Evolutionary conservation across 768 basidiomycete species (phyloP), one percentile per base, ranked within the genome.

Genomic region (Trametopsis cervina): DNA sequence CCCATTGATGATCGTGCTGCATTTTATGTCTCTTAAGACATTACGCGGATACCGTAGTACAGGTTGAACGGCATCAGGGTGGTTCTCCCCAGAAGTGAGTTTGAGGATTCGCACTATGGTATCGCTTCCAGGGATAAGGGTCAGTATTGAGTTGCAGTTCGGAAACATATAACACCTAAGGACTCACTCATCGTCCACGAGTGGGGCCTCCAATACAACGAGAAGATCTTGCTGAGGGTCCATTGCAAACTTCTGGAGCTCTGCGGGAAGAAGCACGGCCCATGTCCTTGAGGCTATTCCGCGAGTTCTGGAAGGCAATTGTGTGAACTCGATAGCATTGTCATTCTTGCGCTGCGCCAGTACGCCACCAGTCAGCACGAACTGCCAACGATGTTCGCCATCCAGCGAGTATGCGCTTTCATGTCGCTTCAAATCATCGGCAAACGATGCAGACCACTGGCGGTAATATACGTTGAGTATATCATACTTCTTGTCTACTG

Each of bases 351-450:
- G 24, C 24, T 50, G 49, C 9, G 44, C 49, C 22, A 54, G 24
- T 2, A 54, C 53, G 12, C 53, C 53, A 11, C 53, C 53, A 10
- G 44, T 22, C 17, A 54, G 41, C 23, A 50, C 53, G 49, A 48
- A 54, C 5, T 40, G 40, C 4, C 49, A 49, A 2, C 53, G 49
- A 1, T 54, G 49, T n/a, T n/a, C n/a, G n/a, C 17, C n/a, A 13
- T 7, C 24, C 15, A 21, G 23, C 13, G 33, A 6, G 17, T 5
- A 6, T 6, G 35, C 26, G 6, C 42, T 37, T 25, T 24, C 39
- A n/a, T 36, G 15, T 15, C 24, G 43, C n/a, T n/a, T n/a, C n/a
- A n/a, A n/a, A n/a, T n/a, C n/a, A n/a, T n/a, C n/a, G n/a, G n/a
- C n/a, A n/a, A n/a, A n/a, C n/a, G n/a, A n/a, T 22, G 40, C 21